Evolutionary conservation across 2,329 filamentous ascomycete species (phyloP), one percentile per base, ranked within the genome.

Genomic region (Fusarium nisikadoi): DNA sequence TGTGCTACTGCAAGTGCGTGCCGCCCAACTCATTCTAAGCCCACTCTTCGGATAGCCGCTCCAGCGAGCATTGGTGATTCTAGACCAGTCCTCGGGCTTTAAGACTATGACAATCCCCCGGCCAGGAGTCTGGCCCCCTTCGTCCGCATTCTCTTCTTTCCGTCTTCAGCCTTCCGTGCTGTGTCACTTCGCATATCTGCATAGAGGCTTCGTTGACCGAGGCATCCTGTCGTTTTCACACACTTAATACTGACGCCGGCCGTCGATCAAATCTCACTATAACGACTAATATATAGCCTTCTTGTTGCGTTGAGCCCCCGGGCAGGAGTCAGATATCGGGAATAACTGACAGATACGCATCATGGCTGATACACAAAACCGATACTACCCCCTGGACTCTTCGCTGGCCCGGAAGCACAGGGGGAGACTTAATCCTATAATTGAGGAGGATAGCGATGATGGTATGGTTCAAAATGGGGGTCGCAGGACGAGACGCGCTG

Each of bases 371-470:
- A 72, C 77, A 57, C 62, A 78, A 71, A 74, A 72, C 63, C 74
- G 74, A 72, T 86, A 85, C 76, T 82, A 81, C 77, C 81, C 85
- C 78, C 82, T 81, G 72, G 85, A 86, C 71, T 83, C 86, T 82
- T 85, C 85, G 88, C 88, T 83, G 86, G 88, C 79, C 80, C 87
- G 87, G 84, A 86, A 86, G 81, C 82, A 81, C 70, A 83, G 81
- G 77, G 83, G 81, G 80, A 80, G 78, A 71, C 88, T 90, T 89
- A 90, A 90, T 89, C 88, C 88, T 71, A 90, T 90, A 89, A 88
- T 90, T 77, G 88, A 90, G 78, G 88, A 88, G 78, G 83, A 86
- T 71, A 80, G 80, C 65, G 85, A 86, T 58, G 81, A 83, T 72
- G 76, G 77, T 33, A 76, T 77, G 52, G 67, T 52, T 53, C 76